phyloP scores from a whole-genome alignment of 176 grass and related monocot species.

The Cenchrus americanus region DNA sequence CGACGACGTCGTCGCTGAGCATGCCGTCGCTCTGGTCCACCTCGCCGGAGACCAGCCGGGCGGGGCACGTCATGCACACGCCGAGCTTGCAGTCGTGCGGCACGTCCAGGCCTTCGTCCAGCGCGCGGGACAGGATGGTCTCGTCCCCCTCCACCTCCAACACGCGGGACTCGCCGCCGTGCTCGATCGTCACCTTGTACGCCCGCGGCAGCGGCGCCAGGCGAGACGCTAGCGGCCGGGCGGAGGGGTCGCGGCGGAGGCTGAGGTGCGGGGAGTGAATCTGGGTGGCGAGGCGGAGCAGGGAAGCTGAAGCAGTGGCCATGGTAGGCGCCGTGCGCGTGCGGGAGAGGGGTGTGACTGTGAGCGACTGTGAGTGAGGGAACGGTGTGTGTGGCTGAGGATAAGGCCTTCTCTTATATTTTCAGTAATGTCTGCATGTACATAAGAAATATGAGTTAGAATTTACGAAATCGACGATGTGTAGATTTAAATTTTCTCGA shows the following conservation, averaged over 20 bases:
- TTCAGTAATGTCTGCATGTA: no score
- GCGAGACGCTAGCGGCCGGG: neutral
- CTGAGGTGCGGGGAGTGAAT: conserved; percentile 18
- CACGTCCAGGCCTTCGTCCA: conserved; percentile 84
- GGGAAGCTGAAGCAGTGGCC: conserved; percentile 38
- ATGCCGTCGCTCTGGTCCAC: conserved; percentile 99
- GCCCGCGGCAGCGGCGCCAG: conserved; percentile 28
- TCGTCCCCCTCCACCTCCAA: conserved; percentile 82
- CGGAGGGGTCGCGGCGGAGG: neutral
- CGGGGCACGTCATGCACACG: conserved; percentile 98
- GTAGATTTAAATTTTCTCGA: no score
- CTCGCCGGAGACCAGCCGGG: conserved; percentile 66
- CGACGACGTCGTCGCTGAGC: conserved; percentile 94
- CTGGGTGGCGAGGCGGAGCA: conserved; percentile 44
- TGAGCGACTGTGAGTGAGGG: conserved; percentile 10
- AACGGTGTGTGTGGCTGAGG: conserved; percentile 2
- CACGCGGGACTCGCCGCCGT: conserved; percentile 60
- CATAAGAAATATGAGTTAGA: no score
- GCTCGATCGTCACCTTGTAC: conserved; percentile 92
- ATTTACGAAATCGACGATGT: no score
- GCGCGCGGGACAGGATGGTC: conserved; percentile 80
- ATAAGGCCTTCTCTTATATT: conserved; percentile 27
- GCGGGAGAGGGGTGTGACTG: conserved; percentile 11
- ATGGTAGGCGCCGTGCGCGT: conserved; percentile 18
- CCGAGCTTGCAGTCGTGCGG: conserved; percentile 99